phyloP scores from a whole-genome alignment of 23 red algal genomes.

The Pyropia yezoensis region DNA sequence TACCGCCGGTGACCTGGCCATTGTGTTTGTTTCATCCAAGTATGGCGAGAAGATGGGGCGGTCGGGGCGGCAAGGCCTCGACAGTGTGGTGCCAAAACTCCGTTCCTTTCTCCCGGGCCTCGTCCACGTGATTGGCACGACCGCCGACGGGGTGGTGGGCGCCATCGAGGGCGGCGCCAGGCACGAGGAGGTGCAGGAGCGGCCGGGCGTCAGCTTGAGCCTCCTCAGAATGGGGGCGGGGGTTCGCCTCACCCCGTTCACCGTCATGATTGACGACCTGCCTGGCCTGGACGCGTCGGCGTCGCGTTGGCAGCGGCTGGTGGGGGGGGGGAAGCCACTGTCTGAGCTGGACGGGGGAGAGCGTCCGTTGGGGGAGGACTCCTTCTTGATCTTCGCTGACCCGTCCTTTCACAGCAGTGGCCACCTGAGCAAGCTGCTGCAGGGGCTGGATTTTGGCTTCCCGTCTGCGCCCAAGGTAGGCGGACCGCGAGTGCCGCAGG shows the following conservation, averaged over 20 bases:
- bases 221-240: constrained; percentile 29
- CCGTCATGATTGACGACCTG: constrained; percentile 59
- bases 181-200: constrained; percentile 32
- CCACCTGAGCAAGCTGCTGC: constrained; percentile 35
- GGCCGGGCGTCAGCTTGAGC: constrained; percentile 26
- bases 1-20: constrained; percentile 8
- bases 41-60: constrained; percentile 37
- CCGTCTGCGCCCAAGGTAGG: constrained; percentile 14
- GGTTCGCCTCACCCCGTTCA: constrained; percentile 30
- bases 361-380: neutral
- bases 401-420: constrained; percentile 30
- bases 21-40: constrained; percentile 55
- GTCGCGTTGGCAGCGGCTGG: constrained; percentile 29
- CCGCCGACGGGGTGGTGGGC: constrained; percentile 54
- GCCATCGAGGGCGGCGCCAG: constrained; percentile 5
- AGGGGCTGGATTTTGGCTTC: constrained; percentile 52
- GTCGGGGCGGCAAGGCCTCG: constrained; percentile 36
- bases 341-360: neutral
- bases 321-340: constrained; percentile 11
- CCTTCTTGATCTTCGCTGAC: constrained; percentile 52
- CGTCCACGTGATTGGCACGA: constrained; percentile 44
- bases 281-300: constrained; percentile 42
- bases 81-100: constrained; percentile 38
- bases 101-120: constrained; percentile 37
- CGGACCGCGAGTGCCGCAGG: neutral